Percentiles rank a stretch among this genome's conserved stretches.
phyloP scores from a whole-genome alignment of 805 yeast species.

The Zygosaccharomyces rouxii region DNA sequence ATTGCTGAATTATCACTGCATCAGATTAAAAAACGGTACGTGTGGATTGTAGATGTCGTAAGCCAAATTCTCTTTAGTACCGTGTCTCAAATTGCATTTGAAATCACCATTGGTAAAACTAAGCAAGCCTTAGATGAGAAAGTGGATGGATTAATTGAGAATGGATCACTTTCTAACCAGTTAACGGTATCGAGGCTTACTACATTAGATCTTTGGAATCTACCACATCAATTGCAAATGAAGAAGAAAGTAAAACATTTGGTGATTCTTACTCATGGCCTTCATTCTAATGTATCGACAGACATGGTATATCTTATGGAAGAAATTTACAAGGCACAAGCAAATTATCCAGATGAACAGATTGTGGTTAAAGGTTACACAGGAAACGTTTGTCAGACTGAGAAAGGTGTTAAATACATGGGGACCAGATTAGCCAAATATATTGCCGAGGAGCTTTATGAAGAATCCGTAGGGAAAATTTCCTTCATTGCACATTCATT shows the following conservation, averaged over 20 bases:
- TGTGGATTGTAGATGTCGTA: constrained; percentile 67
- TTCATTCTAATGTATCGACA: constrained; percentile 71
- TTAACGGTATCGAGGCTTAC: constrained; percentile 48
- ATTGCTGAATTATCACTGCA: constrained; percentile 60
- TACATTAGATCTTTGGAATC: constrained; percentile 68
- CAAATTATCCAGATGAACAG: constrained; percentile 38
- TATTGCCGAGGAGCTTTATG: constrained; percentile 45
- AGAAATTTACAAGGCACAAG: constrained; percentile 47
- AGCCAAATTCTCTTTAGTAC: constrained; percentile 69
- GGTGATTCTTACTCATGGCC: constrained; percentile 70
- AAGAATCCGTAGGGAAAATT: constrained; percentile 45
- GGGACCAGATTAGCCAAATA: constrained; percentile 70
- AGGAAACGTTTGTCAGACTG: constrained; percentile 73
- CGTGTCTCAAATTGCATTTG: constrained; percentile 58
- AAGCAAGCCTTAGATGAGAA: constrained; percentile 26
- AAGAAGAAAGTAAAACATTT: constrained; percentile 50
- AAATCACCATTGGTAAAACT: constrained; percentile 48
- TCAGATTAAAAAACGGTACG: constrained; percentile 51
- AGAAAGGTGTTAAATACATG: constrained; percentile 67
- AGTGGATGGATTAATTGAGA: constrained; percentile 24
- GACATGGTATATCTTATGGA: constrained; percentile 75
- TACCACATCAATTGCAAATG: constrained; percentile 38
- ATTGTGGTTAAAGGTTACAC: constrained; percentile 64
- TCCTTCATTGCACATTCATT: constrained; percentile 77
- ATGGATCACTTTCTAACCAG: constrained; percentile 34